Evolutionary conservation across 768 basidiomycete species (phyloP).

Genomic region (Crucibulum laeve): DNA sequence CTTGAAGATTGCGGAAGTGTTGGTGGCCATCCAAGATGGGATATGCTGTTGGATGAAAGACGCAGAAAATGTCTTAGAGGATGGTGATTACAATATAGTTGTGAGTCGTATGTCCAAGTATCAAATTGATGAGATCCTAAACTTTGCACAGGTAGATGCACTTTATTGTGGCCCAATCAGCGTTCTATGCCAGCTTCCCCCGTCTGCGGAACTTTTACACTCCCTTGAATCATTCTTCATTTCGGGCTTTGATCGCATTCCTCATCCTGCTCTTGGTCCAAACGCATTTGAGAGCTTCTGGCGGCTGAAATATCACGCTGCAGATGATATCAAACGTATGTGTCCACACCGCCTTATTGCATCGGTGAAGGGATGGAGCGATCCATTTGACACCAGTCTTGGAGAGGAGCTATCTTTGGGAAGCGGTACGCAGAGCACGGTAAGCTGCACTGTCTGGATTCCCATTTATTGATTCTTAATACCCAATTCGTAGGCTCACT

Average conservation of each 20-base stretch:
- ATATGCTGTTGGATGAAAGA: constrained; percentile 54
- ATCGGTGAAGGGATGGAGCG: constrained; percentile 41
- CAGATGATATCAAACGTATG: constrained; percentile 23
- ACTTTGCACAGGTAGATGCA: constrained; percentile 20
- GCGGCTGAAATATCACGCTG: constrained; percentile 49
- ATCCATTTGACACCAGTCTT: constrained; percentile 44
- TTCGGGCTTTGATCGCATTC: constrained; percentile 46
- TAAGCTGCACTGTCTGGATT: constrained; percentile 13
- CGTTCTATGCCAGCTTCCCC: constrained; percentile 30
- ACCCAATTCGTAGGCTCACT: too few relatives aligned
- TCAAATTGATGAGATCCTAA: neutral
- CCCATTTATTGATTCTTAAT: too few relatives aligned
- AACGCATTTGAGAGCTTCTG: constrained; percentile 54
- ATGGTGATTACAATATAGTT: constrained; percentile 40
- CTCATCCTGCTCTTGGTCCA: constrained; percentile 43
- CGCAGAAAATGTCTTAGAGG: constrained; percentile 29
- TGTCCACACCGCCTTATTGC: constrained; percentile 40
- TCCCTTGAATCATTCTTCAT: constrained; percentile 40
- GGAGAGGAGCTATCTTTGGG: constrained; percentile 36
- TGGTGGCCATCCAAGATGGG: constrained; percentile 31
- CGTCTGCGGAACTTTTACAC: constrained; percentile 35
- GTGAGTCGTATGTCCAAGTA: constrained; percentile 25
- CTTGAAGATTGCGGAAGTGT: constrained; percentile 23
- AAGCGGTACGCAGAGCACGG: constrained; percentile 30
- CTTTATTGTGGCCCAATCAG: constrained; percentile 44